Evolutionary conservation across 225 moss, liverwort and hornwort genomes (phyloP).

Genomic region (Physcomitrium patens): DNA sequence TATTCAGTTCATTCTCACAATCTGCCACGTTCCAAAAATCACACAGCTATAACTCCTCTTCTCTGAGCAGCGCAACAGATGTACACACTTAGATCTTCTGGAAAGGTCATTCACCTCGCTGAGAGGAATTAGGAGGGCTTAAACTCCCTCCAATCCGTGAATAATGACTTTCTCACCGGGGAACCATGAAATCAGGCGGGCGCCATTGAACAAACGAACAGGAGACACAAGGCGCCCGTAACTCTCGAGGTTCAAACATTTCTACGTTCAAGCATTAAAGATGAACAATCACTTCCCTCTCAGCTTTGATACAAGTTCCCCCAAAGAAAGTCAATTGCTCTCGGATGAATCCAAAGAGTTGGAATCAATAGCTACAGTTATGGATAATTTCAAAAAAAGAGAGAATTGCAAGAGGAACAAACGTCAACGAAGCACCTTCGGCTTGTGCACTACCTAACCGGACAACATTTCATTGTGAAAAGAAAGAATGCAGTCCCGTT

Average conservation of each 20-base stretch:
- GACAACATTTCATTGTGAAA: background rate
- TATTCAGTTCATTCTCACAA: slow-evolving; percentile 24
- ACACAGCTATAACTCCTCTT: slow-evolving; percentile 29
- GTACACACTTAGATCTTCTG: slow-evolving; percentile 20
- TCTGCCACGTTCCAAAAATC: slow-evolving; percentile 15
- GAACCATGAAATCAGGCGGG: slow-evolving; percentile 78
- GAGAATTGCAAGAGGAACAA: background rate
- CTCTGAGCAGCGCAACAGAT: slow-evolving; percentile 18
- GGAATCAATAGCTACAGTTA: slow-evolving; percentile 24
- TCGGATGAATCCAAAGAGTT: slow-evolving; percentile 9
- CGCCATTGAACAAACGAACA: slow-evolving; percentile 95
- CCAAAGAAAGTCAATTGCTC: background rate
- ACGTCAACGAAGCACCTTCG: background rate
- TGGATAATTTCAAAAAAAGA: background rate
- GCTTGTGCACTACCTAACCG: slow-evolving; percentile 11
- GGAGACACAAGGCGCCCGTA: slow-evolving; percentile 63
- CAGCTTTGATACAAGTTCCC: slow-evolving; percentile 11
- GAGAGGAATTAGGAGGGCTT: slow-evolving; percentile 25
- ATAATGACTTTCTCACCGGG: slow-evolving; percentile 27
- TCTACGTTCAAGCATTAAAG: slow-evolving; percentile 61
- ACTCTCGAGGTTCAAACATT: slow-evolving; percentile 72
- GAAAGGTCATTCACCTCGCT: slow-evolving; percentile 14
- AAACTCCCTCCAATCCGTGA: slow-evolving; percentile 23
- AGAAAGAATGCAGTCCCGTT: slow-evolving; percentile 13
- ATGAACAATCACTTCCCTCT: slow-evolving; percentile 19